Base-by-base conservation (phyloP, 805 yeast genomes). In the Brettanomyces sp. region DNA sequence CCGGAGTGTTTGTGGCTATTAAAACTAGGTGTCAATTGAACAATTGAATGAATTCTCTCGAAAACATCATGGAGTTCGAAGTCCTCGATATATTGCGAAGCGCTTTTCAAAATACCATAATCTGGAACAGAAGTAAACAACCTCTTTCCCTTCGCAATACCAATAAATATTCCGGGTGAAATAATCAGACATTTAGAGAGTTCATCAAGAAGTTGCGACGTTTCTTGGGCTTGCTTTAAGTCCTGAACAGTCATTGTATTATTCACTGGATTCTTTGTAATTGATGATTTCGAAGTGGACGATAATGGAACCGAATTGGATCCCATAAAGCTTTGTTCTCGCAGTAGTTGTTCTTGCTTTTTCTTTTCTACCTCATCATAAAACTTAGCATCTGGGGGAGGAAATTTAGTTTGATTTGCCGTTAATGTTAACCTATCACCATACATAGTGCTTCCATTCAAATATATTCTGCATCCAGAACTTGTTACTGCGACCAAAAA, bases 81-180 rank as follows among this genome's bases (percentile, higher is more conserved):
- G 59, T 85, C 91, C 63, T 89, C 97, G 32, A 82, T 72, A 54
- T 82, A 76, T 53, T 77, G 78, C 48, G 79, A 79, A 48, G 80
- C 79, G 52, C 80, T 81, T 57, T 87, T 88, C 51, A 88, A 67
- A 38, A 85, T 72, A 39, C 96, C 96, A 57, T 86, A 82, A 62
- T 93, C 96, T 6, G 93, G 83, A 7, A 88, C 82, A 41, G 91
- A 73, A 3, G 84, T 81, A 60, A 85, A 88, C 9, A 62, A 7
- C 22, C 87, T 63, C 45, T 74, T 73, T 49, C 69, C 73, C 4
- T 71, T 65, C 39, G 59, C 59, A 11, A 82, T 85, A 36, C 86
- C 82, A 49, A 90, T 72, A 56, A 80, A 90, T 3, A 88, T 80
- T n/a, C 95, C 95, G 0, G 96, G 96, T 21, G 95, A 79, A 30